These are phyloP conservation scores for Sphagnum tenellum DNA, from an alignment of 225 moss, liverwort and hornwort genomes.

Conservation along the genomic window DNA sequence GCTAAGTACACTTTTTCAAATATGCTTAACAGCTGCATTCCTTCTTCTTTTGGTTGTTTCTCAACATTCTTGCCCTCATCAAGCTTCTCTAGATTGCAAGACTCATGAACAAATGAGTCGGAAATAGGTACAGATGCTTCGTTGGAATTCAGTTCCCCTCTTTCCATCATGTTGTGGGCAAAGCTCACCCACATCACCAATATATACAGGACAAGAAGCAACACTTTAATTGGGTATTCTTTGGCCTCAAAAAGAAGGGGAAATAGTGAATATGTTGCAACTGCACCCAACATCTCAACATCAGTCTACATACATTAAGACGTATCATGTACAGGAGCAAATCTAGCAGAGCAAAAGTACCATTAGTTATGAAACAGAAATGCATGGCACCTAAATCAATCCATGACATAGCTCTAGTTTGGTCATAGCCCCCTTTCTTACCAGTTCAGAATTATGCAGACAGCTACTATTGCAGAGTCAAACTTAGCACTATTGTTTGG, in stretches of 20 bases:
- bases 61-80: background rate
- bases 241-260: conserved; percentile 65
- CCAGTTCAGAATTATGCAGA: too few relatives aligned
- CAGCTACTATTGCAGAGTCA: too few relatives aligned
- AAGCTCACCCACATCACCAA: conserved; percentile 40
- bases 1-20: conserved; percentile 31
- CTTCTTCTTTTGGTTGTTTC: background rate
- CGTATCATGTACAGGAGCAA: too few relatives aligned
- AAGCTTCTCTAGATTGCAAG: too few relatives aligned
- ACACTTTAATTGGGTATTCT: conserved; percentile 86
- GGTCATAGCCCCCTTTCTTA: too few relatives aligned
- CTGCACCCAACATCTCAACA: conserved; percentile 16
- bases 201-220: conserved; percentile 49
- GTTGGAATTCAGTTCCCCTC: background rate
- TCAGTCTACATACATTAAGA: too few relatives aligned
- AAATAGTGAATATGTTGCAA: conserved; percentile 87
- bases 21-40: conserved; percentile 12
- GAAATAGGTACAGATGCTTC: background rate
- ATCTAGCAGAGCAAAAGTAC: background rate
- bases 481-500: too few relatives aligned
- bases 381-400: too few relatives aligned
- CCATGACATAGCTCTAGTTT: too few relatives aligned
- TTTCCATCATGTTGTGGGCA: conserved; percentile 2
- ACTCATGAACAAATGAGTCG: background rate
- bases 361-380: background rate